Evolutionary conservation across 2,329 filamentous ascomycete species (phyloP).

Genomic region (Cordyceps cicadae): DNA sequence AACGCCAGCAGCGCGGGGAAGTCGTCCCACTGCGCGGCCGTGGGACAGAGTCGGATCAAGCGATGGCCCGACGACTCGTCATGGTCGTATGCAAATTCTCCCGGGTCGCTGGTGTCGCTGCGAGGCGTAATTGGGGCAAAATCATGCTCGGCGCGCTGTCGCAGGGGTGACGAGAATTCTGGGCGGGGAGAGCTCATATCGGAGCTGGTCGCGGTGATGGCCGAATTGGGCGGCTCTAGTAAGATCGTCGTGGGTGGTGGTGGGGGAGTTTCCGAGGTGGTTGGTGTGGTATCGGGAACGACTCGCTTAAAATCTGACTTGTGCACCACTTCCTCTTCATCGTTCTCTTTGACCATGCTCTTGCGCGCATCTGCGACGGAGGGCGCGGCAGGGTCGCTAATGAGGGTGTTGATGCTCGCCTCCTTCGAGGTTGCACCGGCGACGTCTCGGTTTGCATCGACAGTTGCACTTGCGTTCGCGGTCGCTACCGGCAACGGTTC

Average conservation of each 20-base stretch:
- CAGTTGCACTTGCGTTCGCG: neutral
- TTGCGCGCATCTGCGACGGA: neutral
- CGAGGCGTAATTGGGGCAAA: neutral
- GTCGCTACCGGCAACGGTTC: neutral
- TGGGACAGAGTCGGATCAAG: constrained; percentile 28
- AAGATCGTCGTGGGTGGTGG: neutral
- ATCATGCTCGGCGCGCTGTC: neutral
- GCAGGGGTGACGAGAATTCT: neutral
- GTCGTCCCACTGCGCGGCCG: constrained; percentile 27
- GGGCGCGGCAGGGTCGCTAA: neutral
- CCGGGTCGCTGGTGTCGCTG: constrained; percentile 11
- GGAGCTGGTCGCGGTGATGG: neutral
- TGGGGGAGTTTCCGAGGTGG: neutral
- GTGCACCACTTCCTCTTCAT: neutral
- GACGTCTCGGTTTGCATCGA: neutral
- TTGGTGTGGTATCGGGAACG: neutral
- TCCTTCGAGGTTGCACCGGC: neutral
- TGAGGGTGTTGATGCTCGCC: neutral
- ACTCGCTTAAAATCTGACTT: neutral
- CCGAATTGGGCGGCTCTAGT: neutral
- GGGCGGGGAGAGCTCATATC: neutral
- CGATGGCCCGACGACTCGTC: constrained; percentile 22
- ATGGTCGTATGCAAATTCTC: constrained; percentile 24
- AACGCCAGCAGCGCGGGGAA: constrained; percentile 28
- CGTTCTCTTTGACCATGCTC: neutral